A percentile compares a stretch with the other conserved stretches of the same genome.
Conservation (phyloP, 2,329 filamentous ascomycete genomes). For the Beauveria medogensis region DNA sequence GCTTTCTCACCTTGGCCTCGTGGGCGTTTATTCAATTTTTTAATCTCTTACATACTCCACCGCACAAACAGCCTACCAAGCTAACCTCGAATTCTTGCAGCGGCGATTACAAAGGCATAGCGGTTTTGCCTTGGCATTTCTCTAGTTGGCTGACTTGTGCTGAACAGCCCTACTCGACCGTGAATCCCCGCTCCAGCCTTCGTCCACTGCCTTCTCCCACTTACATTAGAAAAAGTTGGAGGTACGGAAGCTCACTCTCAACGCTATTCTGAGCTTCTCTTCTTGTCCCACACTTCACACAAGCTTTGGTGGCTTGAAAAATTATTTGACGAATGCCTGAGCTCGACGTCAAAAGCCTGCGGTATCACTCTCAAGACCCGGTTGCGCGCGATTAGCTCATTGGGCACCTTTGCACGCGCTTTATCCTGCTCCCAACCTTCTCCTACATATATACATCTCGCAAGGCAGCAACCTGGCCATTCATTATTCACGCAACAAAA, state of each 20-base stretch:
- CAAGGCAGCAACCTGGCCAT: not conserved
- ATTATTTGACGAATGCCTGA: not conserved
- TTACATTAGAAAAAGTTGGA: not conserved
- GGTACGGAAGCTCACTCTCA: not conserved
- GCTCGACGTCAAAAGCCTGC: not conserved
- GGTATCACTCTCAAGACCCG: not conserved
- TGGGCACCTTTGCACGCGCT: not conserved
- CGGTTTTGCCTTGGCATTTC: not conserved
- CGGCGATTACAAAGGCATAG: not conserved
- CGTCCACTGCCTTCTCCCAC: not conserved
- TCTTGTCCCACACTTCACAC: not conserved
- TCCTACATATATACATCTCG: not conserved
- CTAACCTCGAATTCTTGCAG: not conserved
- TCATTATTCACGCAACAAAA: not conserved
- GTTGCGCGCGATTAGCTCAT: not conserved
- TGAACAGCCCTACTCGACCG: not conserved
- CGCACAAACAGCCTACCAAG: not conserved
- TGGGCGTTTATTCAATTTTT: not conserved
- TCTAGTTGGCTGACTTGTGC: not conserved
- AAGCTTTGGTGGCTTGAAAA: not conserved
- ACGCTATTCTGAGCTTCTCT: not conserved
- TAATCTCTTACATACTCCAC: not conserved
- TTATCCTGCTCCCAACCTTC: not conserved
- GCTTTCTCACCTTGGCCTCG: not conserved
- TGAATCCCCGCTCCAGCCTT: not conserved